A percentile compares a stretch with the other conserved stretches of the same genome.
phyloP scores from a whole-genome alignment of 23 red algal species.

The Cyanidium caldarium region DNA sequence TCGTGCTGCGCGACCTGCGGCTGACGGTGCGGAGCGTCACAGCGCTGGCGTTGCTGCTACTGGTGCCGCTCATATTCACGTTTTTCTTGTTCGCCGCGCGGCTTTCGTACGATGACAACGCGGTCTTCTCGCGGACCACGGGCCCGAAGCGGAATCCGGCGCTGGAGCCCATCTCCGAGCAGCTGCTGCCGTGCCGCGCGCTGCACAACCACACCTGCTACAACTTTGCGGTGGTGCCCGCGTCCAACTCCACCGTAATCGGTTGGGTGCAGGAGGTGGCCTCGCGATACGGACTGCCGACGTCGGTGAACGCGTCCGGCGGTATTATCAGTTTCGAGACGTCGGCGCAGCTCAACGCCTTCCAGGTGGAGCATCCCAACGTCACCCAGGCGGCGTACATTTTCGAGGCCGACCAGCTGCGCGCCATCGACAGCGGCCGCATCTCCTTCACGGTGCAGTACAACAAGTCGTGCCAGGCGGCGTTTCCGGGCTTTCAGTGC shows the following conservation, averaged over 20 bases:
- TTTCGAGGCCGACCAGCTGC: constrained; percentile 52
- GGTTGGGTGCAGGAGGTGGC: constrained; percentile 13
- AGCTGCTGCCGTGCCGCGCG: background rate
- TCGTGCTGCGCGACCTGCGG: background rate
- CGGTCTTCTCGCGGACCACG: background rate
- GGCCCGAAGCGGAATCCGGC: constrained; percentile 1
- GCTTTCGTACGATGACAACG: background rate
- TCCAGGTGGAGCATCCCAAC: constrained; percentile 42
- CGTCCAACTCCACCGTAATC: constrained; percentile 3
- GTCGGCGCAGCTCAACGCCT: constrained; percentile 25
- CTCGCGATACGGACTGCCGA: background rate
- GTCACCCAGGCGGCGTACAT: constrained; percentile 77
- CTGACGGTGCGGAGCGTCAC: constrained; percentile 1
- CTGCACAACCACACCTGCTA: background rate
- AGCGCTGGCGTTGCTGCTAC: constrained; percentile 6
- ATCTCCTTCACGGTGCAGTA: constrained; percentile 72
- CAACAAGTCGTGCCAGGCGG: constrained; percentile 49
- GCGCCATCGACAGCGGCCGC: constrained; percentile 22
- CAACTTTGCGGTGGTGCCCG: constrained; percentile 6
- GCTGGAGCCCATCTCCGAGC: background rate
- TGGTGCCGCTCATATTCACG: constrained; percentile 12
- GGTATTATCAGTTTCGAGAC: constrained; percentile 18
- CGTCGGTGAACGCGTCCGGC: background rate
- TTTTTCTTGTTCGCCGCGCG: constrained; percentile 14
- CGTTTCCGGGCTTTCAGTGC: constrained; percentile 32